A percentile compares a stretch with the other conserved stretches of the same genome.
Conservation (phyloP, 2,329 filamentous ascomycete genomes). For the Pestalotiopsis sp. region DNA sequence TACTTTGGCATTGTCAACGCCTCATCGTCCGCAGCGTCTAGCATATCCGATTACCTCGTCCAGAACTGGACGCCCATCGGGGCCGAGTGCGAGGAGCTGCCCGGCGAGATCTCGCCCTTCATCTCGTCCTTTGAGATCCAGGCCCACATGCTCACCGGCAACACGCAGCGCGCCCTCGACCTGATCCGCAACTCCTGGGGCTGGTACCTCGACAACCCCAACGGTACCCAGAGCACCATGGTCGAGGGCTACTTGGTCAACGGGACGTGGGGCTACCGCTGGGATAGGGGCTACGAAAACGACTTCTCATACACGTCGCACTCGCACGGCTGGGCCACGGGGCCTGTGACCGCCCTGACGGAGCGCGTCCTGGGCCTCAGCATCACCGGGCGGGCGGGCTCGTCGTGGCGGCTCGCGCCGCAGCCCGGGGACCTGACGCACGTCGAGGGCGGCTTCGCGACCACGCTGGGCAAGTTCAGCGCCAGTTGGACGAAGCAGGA, state of each 20-base stretch:
- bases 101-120: conserved; percentile 60
- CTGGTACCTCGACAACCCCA: conserved; percentile 59
- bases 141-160: conserved; percentile 52
- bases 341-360: conserved; percentile 48
- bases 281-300: conserved; percentile 51
- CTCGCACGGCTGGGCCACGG: conserved; percentile 52
- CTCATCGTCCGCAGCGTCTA: conserved; percentile 32
- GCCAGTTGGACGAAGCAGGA: conserved; percentile 30
- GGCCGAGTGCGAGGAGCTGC: conserved; percentile 57
- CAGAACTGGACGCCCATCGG: conserved; percentile 60
- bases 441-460: conserved; percentile 43
- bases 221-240: conserved; percentile 60
- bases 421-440: conserved; percentile 40
- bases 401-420: conserved; percentile 39
- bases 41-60: conserved; percentile 46
- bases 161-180: conserved; percentile 53
- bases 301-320: conserved; percentile 51
- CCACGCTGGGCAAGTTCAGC: conserved; percentile 38
- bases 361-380: conserved; percentile 45
- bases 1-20: conserved; percentile 47
- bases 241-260: conserved; percentile 61
- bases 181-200: conserved; percentile 62
- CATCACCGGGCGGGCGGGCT: conserved; percentile 37
- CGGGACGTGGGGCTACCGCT: conserved; percentile 60
- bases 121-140: conserved; percentile 62